These are phyloP conservation scores for Zymoseptoria ardabiliae DNA, from an alignment of 2,329 filamentous ascomycete genomes.

Conservation along the genomic window DNA sequence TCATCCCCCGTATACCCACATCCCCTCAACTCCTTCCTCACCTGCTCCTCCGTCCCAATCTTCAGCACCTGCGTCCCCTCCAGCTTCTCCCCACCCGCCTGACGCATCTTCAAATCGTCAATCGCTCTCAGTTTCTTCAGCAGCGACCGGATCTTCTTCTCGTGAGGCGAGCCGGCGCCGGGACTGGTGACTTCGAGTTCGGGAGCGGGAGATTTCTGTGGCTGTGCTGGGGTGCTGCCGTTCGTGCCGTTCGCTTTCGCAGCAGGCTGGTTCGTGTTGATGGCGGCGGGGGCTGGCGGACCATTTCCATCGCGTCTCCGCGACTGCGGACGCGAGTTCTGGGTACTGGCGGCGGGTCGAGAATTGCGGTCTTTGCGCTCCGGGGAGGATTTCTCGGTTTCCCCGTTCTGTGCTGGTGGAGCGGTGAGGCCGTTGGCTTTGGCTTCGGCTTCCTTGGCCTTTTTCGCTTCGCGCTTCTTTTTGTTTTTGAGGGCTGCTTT, in stretches of 20 bases:
- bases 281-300: constrained; percentile 20
- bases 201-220: constrained; percentile 26
- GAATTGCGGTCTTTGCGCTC: constrained; percentile 19
- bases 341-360: constrained; percentile 19
- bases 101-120: constrained; percentile 94
- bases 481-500: constrained; percentile 92
- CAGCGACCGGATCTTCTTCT: constrained; percentile 89
- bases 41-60: constrained; percentile 78
- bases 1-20: constrained; percentile 24
- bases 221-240: constrained; percentile 8
- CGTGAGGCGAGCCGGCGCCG: constrained; percentile 59
- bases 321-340: constrained; percentile 24
- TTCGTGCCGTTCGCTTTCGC: constrained; percentile 12
- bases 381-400: constrained; percentile 5
- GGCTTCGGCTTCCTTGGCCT: constrained; percentile 70
- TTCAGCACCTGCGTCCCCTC: constrained; percentile 99
- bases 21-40: constrained; percentile 66
- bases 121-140: constrained; percentile 98
- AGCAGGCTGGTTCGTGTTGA: constrained; percentile 26
- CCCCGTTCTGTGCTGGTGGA: constrained; percentile 42
- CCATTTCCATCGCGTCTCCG: constrained; percentile 21
- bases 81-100: constrained; percentile 88
- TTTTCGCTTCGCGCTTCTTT: constrained; percentile 95
- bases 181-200: constrained; percentile 50
- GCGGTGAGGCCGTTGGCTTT: constrained; percentile 43